Conservation (phyloP, 2,329 filamentous ascomycete genomes). For the Trichoderma endophyticum region DNA sequence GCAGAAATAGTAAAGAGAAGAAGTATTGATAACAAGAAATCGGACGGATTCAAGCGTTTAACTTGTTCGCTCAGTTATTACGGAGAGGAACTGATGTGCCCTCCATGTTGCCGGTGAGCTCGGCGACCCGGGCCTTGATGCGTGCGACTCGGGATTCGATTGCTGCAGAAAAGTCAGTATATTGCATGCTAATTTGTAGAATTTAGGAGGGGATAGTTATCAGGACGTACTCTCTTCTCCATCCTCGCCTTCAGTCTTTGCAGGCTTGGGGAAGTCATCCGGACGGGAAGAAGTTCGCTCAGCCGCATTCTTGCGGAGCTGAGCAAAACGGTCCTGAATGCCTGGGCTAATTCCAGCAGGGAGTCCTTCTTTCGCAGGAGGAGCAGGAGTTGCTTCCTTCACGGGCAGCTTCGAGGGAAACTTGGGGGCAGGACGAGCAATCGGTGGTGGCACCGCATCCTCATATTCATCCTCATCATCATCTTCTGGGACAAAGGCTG, state of each 20-base stretch:
- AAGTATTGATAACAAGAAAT: neutral
- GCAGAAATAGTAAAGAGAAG: neutral
- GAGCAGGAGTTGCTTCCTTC: conserved; percentile 35
- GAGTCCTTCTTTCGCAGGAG: conserved; percentile 33
- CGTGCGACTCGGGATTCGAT: conserved; percentile 95
- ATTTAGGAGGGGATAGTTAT: too few relatives aligned
- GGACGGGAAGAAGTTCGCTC: conserved; percentile 66
- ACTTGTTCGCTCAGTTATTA: conserved; percentile 4
- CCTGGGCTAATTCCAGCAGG: conserved; percentile 34
- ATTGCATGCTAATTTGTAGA: neutral
- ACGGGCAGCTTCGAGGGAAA: conserved; percentile 6
- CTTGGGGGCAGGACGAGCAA: conserved; percentile 37
- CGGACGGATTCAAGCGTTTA: neutral
- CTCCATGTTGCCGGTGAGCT: conserved; percentile 85
- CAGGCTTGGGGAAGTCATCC: conserved; percentile 57
- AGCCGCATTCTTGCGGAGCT: conserved; percentile 92
- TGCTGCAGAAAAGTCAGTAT: conserved; percentile 50
- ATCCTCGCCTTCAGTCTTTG: conserved; percentile 66
- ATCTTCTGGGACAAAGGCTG: conserved; percentile 70
- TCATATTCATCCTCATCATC: conserved; percentile 40
- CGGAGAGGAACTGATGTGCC: conserved; percentile 29
- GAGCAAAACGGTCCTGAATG: conserved; percentile 81
- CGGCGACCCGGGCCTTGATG: conserved; percentile 95
- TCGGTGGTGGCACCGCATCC: conserved; percentile 50
- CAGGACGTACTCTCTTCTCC: conserved; percentile 82